Percentiles rank a stretch among this genome's conserved stretches.
Evolutionary conservation across 2,329 filamentous ascomycete genomes (phyloP).

Genomic region (Macrophomina tecta): DNA sequence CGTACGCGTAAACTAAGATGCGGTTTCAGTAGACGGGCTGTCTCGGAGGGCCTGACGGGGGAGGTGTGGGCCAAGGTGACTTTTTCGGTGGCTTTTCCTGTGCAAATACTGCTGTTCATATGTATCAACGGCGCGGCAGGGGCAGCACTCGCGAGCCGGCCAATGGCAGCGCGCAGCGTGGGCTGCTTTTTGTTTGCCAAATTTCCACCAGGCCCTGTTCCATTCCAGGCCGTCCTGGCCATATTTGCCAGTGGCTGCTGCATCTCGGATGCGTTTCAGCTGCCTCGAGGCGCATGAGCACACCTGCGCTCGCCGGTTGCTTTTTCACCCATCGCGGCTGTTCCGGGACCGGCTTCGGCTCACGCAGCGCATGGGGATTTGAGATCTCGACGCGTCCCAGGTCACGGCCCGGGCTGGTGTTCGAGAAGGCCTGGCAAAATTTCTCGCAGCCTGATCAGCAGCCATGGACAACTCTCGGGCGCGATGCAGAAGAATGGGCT

Average conservation of each 20-base stretch:
- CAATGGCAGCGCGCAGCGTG: conserved; percentile 2
- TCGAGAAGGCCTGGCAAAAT: conserved; percentile 8
- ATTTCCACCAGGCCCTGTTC: conserved; percentile 1
- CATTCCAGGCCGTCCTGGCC: background rate
- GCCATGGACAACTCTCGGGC: conserved; percentile 12
- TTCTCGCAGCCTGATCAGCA: conserved; percentile 15
- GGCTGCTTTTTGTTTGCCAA: conserved; percentile 17
- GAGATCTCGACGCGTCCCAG: background rate
- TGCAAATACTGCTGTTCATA: background rate
- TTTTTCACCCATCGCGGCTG: background rate
- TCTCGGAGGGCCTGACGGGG: conserved; percentile 8
- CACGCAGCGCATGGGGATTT: background rate
- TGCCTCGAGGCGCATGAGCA: conserved; percentile 5
- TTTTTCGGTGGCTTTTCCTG: conserved; percentile 15
- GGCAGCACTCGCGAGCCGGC: background rate
- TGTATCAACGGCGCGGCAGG: conserved; percentile 6
- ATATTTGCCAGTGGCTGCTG: background rate
- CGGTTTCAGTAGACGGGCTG: conserved; percentile 2
- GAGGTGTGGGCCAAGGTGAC: conserved; percentile 3
- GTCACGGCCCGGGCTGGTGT: background rate
- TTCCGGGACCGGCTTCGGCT: conserved; percentile 12
- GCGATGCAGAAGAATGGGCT: background rate
- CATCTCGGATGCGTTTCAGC: conserved; percentile 18
- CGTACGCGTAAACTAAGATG: background rate
- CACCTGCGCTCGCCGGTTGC: background rate